Percentiles rank a stretch among this genome's conserved stretches.
These are phyloP conservation scores for Wickerhamomyces sp. DNA, from an alignment of 1,139 yeast genomes.

Conservation along the genomic window DNA sequence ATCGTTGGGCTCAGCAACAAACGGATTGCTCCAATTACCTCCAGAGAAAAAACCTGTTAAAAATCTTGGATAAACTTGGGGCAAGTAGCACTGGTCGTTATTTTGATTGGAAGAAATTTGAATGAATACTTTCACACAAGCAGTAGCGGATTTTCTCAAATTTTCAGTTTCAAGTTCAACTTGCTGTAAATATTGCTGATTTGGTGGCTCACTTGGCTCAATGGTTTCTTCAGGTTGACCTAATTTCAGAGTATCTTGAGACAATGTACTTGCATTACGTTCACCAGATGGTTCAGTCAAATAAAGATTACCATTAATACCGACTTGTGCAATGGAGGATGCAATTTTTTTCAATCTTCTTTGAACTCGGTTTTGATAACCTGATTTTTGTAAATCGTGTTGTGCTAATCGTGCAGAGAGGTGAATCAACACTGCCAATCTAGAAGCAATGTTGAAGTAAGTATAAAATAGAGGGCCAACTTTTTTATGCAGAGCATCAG, in stretches of 20 bases:
- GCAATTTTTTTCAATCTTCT: constrained; percentile 48
- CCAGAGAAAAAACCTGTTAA: constrained; percentile 62
- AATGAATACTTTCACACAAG: constrained; percentile 21
- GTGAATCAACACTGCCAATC: constrained; percentile 43
- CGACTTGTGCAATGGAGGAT: constrained; percentile 52
- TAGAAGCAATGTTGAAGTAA: constrained; percentile 48
- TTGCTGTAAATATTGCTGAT: constrained; percentile 23
- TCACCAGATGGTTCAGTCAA: constrained; percentile 30
- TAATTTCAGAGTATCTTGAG: constrained; percentile 24
- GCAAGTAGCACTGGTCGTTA: constrained; percentile 37
- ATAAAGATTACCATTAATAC: constrained; percentile 54
- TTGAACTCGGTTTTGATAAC: constrained; percentile 42
- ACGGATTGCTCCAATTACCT: constrained; percentile 71
- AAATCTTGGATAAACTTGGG: constrained; percentile 67
- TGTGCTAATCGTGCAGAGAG: constrained; percentile 49
- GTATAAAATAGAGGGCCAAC: constrained; percentile 48
- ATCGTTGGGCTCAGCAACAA: constrained; percentile 38
- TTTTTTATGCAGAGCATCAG: constrained; percentile 45
- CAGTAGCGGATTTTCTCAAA: constrained; percentile 18
- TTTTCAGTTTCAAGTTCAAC: constrained; percentile 18
- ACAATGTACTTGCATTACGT: constrained; percentile 25
- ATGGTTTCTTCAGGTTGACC: not conserved
- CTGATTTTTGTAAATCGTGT: constrained; percentile 42
- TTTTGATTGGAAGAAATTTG: constrained; percentile 23
- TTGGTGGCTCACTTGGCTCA: constrained; percentile 2